Conservation (phyloP, 805 yeast genomes). For the Huiozyma naganishii region DNA sequence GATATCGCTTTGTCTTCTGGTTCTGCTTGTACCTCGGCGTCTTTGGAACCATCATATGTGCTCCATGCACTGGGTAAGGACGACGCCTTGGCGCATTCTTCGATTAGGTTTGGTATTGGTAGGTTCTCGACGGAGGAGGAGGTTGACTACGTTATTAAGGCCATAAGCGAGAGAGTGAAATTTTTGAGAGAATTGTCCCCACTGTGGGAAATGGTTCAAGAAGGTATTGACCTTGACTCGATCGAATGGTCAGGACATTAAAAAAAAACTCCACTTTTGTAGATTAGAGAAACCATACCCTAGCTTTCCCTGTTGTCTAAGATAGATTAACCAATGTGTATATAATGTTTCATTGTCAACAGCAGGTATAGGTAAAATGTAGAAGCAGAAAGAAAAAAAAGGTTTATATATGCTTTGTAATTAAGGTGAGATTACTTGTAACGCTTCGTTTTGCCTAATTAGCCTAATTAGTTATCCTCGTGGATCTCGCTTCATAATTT, state of each 20-base stretch:
- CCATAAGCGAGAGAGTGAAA: slow-evolving; percentile 80
- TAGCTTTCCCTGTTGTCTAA: no score
- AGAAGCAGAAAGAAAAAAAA: no score
- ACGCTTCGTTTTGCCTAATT: no score
- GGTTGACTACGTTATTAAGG: slow-evolving; percentile 84
- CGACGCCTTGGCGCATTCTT: slow-evolving; percentile 97
- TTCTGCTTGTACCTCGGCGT: slow-evolving; percentile 97
- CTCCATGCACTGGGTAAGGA: slow-evolving; percentile 95
- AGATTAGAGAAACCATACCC: no score
- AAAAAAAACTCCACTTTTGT: slow-evolving; percentile 11
- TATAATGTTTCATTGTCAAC: no score
- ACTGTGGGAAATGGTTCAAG: slow-evolving; percentile 98
- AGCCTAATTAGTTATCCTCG: no score
- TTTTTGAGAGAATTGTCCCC: slow-evolving; percentile 90
- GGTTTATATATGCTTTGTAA: no score
- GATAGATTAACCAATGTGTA: no score
- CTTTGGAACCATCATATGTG: slow-evolving; percentile 94
- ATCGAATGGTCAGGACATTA: slow-evolving; percentile 98
- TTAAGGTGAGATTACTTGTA: no score
- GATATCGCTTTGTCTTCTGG: slow-evolving; percentile 95
- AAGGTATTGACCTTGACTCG: slow-evolving; percentile 86
- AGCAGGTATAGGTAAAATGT: no score
- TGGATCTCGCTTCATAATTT: no score
- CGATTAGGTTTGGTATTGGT: slow-evolving; percentile 94
- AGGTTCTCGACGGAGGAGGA: slow-evolving; percentile 95